A percentile compares a stretch with the other conserved stretches of the same genome.
phyloP scores from a whole-genome alignment of 805 yeast genomes.

The Metschnikowia kofuensis region DNA sequence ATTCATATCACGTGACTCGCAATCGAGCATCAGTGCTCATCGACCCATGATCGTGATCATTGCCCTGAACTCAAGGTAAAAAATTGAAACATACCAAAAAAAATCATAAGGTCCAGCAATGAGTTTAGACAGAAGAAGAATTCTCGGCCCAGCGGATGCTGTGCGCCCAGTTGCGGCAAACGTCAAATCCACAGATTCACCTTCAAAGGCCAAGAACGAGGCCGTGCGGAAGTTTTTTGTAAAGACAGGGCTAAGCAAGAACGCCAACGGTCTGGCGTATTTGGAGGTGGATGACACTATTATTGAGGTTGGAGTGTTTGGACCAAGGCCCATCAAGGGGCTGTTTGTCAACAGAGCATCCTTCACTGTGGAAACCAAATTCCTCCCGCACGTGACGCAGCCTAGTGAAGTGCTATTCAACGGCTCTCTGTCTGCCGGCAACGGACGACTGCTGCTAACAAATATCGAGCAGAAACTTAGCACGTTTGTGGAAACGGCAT shows the following conservation, averaged over 20 bases:
- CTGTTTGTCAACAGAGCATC: slow-evolving; percentile 66
- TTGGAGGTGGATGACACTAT: slow-evolving; percentile 64
- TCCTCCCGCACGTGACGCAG: slow-evolving; percentile 48
- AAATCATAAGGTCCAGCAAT: neutral
- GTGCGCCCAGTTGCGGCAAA: slow-evolving; percentile 27
- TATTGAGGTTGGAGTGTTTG: slow-evolving; percentile 71
- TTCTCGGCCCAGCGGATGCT: slow-evolving; percentile 78
- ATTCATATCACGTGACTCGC: no score
- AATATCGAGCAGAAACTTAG: slow-evolving; percentile 46
- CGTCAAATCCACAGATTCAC: neutral
- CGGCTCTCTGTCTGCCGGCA: slow-evolving; percentile 21
- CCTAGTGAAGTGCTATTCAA: slow-evolving; percentile 33
- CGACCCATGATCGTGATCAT: no score
- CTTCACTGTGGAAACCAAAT: slow-evolving; percentile 57
- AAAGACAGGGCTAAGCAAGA: slow-evolving; percentile 61
- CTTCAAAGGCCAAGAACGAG: neutral
- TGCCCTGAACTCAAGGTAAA: no score
- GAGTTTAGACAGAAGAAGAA: slow-evolving; percentile 74
- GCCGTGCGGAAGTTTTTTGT: slow-evolving; percentile 43
- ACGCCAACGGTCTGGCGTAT: slow-evolving; percentile 81
- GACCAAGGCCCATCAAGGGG: slow-evolving; percentile 84
- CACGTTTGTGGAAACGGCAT: slow-evolving; percentile 50
- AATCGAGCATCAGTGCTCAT: no score
- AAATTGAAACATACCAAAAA: no score
- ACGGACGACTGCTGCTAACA: slow-evolving; percentile 33